phyloP scores from a whole-genome alignment of 371 early-diverging fungal species.

The Coemansia sp. region DNA sequence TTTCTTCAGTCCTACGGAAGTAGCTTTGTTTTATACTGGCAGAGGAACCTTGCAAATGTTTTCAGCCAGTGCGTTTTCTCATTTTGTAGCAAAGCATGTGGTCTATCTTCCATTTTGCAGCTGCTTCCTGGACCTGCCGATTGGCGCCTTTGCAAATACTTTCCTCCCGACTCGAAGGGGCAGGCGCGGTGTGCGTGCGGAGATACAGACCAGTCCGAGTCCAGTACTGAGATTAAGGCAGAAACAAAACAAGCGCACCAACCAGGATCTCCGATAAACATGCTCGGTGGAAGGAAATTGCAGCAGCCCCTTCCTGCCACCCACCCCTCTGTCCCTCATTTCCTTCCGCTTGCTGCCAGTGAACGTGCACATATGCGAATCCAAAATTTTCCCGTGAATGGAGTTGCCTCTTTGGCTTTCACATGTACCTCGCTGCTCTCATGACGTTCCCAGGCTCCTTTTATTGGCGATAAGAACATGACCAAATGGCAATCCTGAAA shows the following conservation, averaged over 20 bases:
- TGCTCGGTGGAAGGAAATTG: background rate
- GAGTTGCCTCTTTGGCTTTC: background rate
- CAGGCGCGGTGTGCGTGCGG: background rate
- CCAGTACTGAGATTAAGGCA: background rate
- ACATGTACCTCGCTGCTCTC: background rate
- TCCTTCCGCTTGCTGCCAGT: background rate
- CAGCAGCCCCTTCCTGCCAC: background rate
- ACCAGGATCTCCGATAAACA: background rate
- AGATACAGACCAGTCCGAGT: background rate
- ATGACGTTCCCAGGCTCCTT: background rate
- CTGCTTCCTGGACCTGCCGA: background rate
- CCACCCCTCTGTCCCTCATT: background rate
- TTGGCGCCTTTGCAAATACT: background rate
- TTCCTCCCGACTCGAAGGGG: background rate
- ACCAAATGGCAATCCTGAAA: background rate
- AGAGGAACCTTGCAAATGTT: background rate
- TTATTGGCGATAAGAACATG: background rate
- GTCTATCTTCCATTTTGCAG: background rate
- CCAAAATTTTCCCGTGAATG: background rate
- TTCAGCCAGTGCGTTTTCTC: background rate
- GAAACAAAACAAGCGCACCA: slow-evolving; percentile 1
- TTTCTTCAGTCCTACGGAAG: background rate
- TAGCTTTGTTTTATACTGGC: background rate
- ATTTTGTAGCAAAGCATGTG: background rate
- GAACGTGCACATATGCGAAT: slow-evolving; percentile 2